phyloP scores from a whole-genome alignment of 2,329 filamentous ascomycete species.

The Raffaelea deltoideospora region DNA sequence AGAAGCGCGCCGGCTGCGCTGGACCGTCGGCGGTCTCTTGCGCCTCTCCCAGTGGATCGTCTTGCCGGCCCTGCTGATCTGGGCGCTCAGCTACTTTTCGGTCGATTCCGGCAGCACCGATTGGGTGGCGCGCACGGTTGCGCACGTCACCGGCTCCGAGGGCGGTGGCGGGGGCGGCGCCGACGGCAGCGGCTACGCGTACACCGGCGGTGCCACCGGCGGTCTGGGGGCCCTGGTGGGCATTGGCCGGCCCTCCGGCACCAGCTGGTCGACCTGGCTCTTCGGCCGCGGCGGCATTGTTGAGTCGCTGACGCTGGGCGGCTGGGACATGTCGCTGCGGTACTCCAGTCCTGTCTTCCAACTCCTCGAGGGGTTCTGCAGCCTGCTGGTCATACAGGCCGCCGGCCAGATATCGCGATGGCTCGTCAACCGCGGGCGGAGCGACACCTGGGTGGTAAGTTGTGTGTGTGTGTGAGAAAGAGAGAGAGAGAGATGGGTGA shows the following conservation, averaged over 20 bases:
- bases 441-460: constrained; percentile 91
- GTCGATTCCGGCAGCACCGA: constrained; percentile 52
- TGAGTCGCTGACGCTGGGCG: constrained; percentile 65
- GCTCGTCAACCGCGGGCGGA: constrained; percentile 83
- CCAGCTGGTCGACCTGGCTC: constrained; percentile 67
- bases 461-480: background rate
- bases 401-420: constrained; percentile 88
- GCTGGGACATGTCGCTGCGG: constrained; percentile 75
- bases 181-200: background rate
- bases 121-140: constrained; percentile 12
- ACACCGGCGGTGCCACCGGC: background rate
- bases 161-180: background rate
- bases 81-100: constrained; percentile 89
- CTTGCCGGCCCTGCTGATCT: constrained; percentile 76
- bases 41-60: constrained; percentile 73
- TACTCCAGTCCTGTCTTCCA: constrained; percentile 95
- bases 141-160: constrained; percentile 6
- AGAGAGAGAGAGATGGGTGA: too few relatives aligned
- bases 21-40: constrained; percentile 52
- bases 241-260: constrained; percentile 24
- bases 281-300: constrained; percentile 76
- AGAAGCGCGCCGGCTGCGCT: constrained; percentile 60
- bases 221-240: background rate
- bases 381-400: constrained; percentile 85
- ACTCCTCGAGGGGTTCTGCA: constrained; percentile 91